Conservation (phyloP, 805 yeast genomes). For the Metschnikowia borealis region DNA sequence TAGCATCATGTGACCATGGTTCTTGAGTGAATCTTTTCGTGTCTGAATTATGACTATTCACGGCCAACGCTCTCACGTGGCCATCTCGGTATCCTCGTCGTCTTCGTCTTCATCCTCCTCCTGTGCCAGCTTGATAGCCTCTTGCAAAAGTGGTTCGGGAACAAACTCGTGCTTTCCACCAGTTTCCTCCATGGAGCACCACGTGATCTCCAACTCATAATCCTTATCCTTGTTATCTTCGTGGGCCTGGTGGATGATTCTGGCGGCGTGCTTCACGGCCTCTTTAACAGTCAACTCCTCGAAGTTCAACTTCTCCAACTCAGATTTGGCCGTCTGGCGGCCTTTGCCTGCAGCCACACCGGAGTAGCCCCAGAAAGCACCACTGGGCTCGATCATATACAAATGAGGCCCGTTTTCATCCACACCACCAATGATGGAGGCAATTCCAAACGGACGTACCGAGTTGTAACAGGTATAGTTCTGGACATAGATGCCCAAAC, state of each 20-base stretch:
- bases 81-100: conserved; percentile 43
- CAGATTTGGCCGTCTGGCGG: conserved; percentile 95
- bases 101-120: conserved; percentile 78
- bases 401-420: conserved; percentile 88
- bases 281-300: conserved; percentile 67
- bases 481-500: conserved; percentile 88
- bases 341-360: conserved; percentile 99
- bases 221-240: conserved; percentile 98
- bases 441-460: conserved; percentile 95
- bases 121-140: conserved; percentile 81
- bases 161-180: conserved; percentile 75
- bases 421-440: conserved; percentile 89
- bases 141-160: conserved; percentile 73
- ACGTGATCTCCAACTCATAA: conserved; percentile 88
- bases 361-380: conserved; percentile 93
- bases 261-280: conserved; percentile 92
- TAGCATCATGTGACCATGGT: too few relatives aligned
- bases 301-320: conserved; percentile 83
- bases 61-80: conserved; percentile 6
- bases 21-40: neutral
- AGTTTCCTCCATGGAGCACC: conserved; percentile 78
- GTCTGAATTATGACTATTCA: neutral
- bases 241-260: conserved; percentile 88
- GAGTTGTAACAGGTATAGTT: conserved; percentile 94
- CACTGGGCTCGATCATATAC: conserved; percentile 97